Base-by-base conservation (phyloP, 2,329 filamentous ascomycete genomes). In the Penicillium italicum region DNA sequence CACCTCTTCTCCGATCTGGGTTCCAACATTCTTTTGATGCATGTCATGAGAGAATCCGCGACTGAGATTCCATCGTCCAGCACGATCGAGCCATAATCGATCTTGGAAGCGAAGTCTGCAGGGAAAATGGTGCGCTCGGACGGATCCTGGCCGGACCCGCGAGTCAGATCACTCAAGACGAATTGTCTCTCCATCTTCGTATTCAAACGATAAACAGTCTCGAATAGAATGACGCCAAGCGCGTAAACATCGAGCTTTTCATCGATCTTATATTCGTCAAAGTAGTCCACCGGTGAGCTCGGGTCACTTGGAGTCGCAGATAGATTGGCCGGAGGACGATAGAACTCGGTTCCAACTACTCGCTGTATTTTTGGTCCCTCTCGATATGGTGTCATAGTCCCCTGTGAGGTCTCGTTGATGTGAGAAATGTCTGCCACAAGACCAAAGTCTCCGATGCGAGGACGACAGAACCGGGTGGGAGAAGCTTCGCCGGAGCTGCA, bases 391-490 rank as follows among this genome's bases (percentile, higher is more conserved):
- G 62, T 62, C 11, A 65, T 52, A 4, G 65, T 53, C 2, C 56
- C 62, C 28, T 60, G 58, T 4, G 62, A 56, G n/a, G 43, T 57
- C 12, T 73, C 73, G 55, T 72, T 65, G 45, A 73, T 57, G 58
- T 67, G 72, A 37, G 74, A 80, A 43, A 82, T 78, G 51, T 82
- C 80, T 10, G 82, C 81, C 5, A 85, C 84, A 5, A 88, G 78
- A 2, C 86, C 86, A 63, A 89, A 88, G 64, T 89, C 86, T 2
- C 85, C 86, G 50, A 89, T 87, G 5, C 84, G 79, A 11, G 86
- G 82, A 37, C 79, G 80, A 31, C 84, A 72, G 56, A 80, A 81
- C 14, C 77, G 63, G 22, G 62, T 54, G 4, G 65, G 62, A 2
- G 64, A 55, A 2, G 65, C 65, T 9, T 66, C 56, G 7, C 64